Evolutionary conservation across 805 yeast species (phyloP), one percentile per base, ranked within the genome.

Genomic region (Starmerella vitae): DNA sequence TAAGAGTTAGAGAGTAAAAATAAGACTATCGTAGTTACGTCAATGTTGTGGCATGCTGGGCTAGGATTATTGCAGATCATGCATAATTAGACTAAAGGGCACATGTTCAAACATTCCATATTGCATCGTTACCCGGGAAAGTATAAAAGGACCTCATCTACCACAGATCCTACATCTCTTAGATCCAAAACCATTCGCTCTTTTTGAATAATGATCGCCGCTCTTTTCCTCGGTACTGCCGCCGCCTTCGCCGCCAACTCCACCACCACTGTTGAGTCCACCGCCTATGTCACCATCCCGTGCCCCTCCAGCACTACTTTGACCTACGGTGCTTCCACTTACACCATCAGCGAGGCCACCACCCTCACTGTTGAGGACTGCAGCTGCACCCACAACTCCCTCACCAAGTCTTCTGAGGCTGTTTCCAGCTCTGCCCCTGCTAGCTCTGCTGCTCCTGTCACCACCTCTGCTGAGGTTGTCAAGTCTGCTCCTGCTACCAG

Each of bases 321-420:
- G 35, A 38, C 49, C 28, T 39, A 43, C 45, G 43, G 47, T 30
- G 18, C 38, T 22, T 20, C 30, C 13, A 44, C 47, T 34, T 44
- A 44, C 43, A 39, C 49, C 25, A 45, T 43, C 35, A 29, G 36
- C 30, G 41, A 37, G 41, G 38, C 42, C 30, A 43, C 46, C 35
- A 43, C 46, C 25, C 44, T 45, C 36, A 41, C 49, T 20, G 26
- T 45, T 20, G 38, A 42, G 47, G 45, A 44, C 47, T 44, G 47
- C 43, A 12, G 34, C 37, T 45, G 49, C 46, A 39, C 46, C 17
- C 37, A 39, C 25, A 13, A 28, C 28, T 27, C 22, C 10, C 30
- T 22, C 12, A 24, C 22, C 8, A 20, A 17, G 13, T 14, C 20
- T 15, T 5, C 37, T 24, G 19, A 34, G n/a, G 21, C 27, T 28